phyloP scores from a whole-genome alignment of 1,284 basidiomycete genomes.

The Malassezia caprae region DNA sequence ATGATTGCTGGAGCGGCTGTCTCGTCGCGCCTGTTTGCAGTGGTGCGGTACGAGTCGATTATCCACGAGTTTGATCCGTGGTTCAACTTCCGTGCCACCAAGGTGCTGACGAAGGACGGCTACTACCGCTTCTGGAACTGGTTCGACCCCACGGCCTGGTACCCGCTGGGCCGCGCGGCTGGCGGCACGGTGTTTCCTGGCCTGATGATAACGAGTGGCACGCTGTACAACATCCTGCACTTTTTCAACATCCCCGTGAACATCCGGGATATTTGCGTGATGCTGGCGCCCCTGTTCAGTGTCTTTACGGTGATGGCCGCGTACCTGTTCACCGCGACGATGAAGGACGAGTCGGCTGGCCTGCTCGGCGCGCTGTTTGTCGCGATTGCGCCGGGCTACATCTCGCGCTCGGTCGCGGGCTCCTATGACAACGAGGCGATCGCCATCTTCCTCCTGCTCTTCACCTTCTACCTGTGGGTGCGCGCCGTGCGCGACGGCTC shows the following conservation, averaged over 20 bases:
- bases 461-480: conserved; percentile 96
- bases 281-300: conserved; percentile 91
- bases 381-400: conserved; percentile 89
- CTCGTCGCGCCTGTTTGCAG: conserved; percentile 89
- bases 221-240: conserved; percentile 85
- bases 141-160: conserved; percentile 97
- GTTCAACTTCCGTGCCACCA: conserved; percentile 53
- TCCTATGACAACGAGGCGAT: conserved; percentile 99
- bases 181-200: conserved; percentile 95
- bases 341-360: conserved; percentile 63
- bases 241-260: conserved; percentile 87
- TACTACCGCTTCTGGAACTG: conserved; percentile 60
- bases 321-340: conserved; percentile 53
- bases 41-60: conserved; percentile 95
- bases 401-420: conserved; percentile 94
- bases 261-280: conserved; percentile 91
- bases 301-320: conserved; percentile 95
- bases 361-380: conserved; percentile 97
- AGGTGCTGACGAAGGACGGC: conserved; percentile 67
- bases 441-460: conserved; percentile 98
- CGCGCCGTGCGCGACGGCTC: conserved; percentile 89
- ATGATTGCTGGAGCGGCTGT: conserved; percentile 63
- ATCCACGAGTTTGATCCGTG: conserved; percentile 97
- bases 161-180: conserved; percentile 92
- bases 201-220: conserved; percentile 90